phyloP scores from a whole-genome alignment of 2,329 filamentous ascomycete genomes.

The Hymenoscyphus fraxineus region DNA sequence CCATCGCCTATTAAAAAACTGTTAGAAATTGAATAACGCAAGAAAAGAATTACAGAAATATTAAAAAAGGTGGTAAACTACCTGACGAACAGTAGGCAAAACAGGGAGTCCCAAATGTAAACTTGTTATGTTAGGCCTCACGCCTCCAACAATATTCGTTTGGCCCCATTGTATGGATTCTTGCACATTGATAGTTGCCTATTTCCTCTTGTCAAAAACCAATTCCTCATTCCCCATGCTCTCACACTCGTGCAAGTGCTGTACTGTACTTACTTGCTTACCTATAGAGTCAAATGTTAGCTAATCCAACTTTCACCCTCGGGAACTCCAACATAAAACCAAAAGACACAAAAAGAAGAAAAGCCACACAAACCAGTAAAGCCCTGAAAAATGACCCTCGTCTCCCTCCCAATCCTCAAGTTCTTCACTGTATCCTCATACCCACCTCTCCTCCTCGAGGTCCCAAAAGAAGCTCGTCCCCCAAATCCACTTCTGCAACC shows the following conservation, averaged over 20 bases:
- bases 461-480: slow-evolving; percentile 21
- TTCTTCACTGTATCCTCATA: slow-evolving; percentile 58
- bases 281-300: slow-evolving; percentile 18
- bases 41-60: background rate
- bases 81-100: slow-evolving; percentile 61
- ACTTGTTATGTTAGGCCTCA: slow-evolving; percentile 66
- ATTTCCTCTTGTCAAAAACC: background rate
- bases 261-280: slow-evolving; percentile 31
- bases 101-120: slow-evolving; percentile 72
- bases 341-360: background rate
- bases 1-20: slow-evolving; percentile 52
- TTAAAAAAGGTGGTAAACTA: slow-evolving; percentile 23
- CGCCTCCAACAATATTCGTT: slow-evolving; percentile 75
- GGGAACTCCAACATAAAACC: background rate
- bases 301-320: background rate
- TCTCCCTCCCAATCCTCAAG: slow-evolving; percentile 63
- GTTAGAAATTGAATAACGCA: slow-evolving; percentile 2
- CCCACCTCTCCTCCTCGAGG: slow-evolving; percentile 11
- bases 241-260: background rate
- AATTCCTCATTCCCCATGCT: background rate
- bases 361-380: slow-evolving; percentile 52
- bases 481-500: background rate
- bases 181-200: slow-evolving; percentile 71
- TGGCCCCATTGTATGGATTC: slow-evolving; percentile 70
- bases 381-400: slow-evolving; percentile 66